Conservation (phyloP, 805 yeast genomes). For the Citeromyces matritensis region DNA sequence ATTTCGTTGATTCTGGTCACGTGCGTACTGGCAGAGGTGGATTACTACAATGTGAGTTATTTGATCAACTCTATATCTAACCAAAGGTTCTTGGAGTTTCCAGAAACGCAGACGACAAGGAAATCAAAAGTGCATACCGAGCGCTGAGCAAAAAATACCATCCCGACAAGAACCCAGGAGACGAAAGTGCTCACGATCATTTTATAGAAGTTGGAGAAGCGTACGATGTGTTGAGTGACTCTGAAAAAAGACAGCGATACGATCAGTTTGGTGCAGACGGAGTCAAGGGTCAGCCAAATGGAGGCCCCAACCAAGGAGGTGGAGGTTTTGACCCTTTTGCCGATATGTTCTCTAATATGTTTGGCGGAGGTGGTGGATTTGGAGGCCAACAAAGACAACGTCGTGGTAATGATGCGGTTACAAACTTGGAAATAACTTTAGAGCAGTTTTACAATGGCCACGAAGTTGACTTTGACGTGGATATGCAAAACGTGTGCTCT, state of each 20-base stretch:
- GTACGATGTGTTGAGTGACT: slow-evolving; percentile 67
- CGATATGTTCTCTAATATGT: slow-evolving; percentile 55
- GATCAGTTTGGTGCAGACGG: slow-evolving; percentile 74
- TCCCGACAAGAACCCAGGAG: slow-evolving; percentile 85
- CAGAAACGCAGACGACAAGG: slow-evolving; percentile 57
- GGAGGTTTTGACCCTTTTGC: slow-evolving; percentile 20
- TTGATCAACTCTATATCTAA: background rate
- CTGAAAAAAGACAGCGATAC: slow-evolving; percentile 51
- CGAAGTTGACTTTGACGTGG: slow-evolving; percentile 39
- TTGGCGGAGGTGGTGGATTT: slow-evolving; percentile 31
- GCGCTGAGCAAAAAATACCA: slow-evolving; percentile 73
- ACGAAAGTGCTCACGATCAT: slow-evolving; percentile 70
- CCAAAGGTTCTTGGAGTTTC: slow-evolving; percentile 43
- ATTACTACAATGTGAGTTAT: slow-evolving; percentile 20
- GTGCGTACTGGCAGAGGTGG: too few species aligned
- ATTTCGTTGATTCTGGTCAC: too few species aligned
- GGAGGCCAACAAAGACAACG: slow-evolving; percentile 20
- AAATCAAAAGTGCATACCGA: slow-evolving; percentile 77
- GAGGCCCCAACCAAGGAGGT: slow-evolving; percentile 29
- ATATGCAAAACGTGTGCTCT: slow-evolving; percentile 63
- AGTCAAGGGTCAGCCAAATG: slow-evolving; percentile 18
- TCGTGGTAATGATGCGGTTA: slow-evolving; percentile 48
- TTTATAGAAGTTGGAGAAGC: slow-evolving; percentile 91
- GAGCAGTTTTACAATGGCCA: slow-evolving; percentile 62
- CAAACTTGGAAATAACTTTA: slow-evolving; percentile 39